Percentiles rank a stretch among this genome's conserved stretches.
These are phyloP conservation scores for Curvularia lunata DNA, from an alignment of 2,329 filamentous ascomycete genomes.

Conservation along the genomic window DNA sequence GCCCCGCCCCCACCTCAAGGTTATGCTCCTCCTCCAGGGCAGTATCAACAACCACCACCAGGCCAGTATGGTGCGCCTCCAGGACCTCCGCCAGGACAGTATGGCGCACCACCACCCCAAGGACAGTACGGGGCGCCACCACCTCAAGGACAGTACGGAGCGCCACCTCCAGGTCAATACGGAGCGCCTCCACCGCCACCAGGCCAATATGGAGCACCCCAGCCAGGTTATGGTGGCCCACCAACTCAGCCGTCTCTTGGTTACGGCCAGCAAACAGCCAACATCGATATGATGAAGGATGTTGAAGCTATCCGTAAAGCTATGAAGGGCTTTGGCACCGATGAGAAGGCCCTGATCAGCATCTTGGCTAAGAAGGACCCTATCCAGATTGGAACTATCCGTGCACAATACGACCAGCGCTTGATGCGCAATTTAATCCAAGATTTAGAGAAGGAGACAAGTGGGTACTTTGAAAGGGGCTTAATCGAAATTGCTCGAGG, in stretches of 20 bases:
- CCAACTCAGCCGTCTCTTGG: constrained; percentile 65
- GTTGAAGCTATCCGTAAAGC: constrained; percentile 76
- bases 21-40: constrained; percentile 23
- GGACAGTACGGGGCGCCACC: constrained; percentile 32
- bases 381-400: constrained; percentile 69
- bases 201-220: constrained; percentile 28
- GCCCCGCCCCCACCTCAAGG: constrained; percentile 29
- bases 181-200: constrained; percentile 41
- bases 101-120: constrained; percentile 14
- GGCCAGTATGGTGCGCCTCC: constrained; percentile 46
- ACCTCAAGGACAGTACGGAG: constrained; percentile 30
- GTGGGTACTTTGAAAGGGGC: constrained; percentile 73
- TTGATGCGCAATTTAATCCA: constrained; percentile 71
- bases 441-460: constrained; percentile 79
- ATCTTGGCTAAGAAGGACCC: constrained; percentile 76
- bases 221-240: constrained; percentile 45
- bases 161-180: constrained; percentile 37
- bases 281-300: constrained; percentile 69
- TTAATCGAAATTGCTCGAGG: constrained; percentile 78
- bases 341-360: constrained; percentile 78
- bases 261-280: constrained; percentile 69
- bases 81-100: constrained; percentile 31
- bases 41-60: constrained; percentile 22
- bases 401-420: constrained; percentile 67
- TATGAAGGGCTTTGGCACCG: constrained; percentile 93